Evolutionary conservation across 2,329 filamentous ascomycete genomes (phyloP).

Genomic region (Penicillium nordicum): DNA sequence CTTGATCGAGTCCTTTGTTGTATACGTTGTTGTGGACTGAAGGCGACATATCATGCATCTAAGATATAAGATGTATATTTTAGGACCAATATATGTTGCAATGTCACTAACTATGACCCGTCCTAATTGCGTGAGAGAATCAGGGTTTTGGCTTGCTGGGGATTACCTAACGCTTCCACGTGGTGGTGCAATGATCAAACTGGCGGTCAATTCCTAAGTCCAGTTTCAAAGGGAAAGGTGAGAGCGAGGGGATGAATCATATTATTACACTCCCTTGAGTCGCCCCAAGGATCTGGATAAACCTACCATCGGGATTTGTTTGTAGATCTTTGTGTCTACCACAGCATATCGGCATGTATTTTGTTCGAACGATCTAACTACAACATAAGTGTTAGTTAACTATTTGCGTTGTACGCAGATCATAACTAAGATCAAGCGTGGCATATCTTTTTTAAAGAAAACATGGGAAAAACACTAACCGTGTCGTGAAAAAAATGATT

Average conservation of each 20-base stretch:
- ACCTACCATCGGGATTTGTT: not conserved
- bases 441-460: not conserved
- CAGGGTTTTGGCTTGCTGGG: not conserved
- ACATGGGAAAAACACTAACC: not conserved
- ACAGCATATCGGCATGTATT: not conserved
- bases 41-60: not conserved
- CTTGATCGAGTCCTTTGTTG: not conserved
- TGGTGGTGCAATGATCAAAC: not conserved
- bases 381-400: not conserved
- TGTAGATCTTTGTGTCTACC: not conserved
- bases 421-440: not conserved
- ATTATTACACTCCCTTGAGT: not conserved
- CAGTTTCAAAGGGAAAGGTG: not conserved
- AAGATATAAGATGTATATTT: not conserved
- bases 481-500: no score
- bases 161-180: not conserved
- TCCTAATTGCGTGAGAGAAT: not conserved
- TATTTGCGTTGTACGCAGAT: not conserved
- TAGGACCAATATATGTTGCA: not conserved
- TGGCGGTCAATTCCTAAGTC: not conserved
- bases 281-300: not conserved
- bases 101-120: not conserved
- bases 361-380: not conserved
- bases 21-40: not conserved
- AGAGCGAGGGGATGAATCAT: not conserved